Evolutionary conservation across 2,329 filamentous ascomycete species (phyloP).

Genomic region (Botryotinia globosa): DNA sequence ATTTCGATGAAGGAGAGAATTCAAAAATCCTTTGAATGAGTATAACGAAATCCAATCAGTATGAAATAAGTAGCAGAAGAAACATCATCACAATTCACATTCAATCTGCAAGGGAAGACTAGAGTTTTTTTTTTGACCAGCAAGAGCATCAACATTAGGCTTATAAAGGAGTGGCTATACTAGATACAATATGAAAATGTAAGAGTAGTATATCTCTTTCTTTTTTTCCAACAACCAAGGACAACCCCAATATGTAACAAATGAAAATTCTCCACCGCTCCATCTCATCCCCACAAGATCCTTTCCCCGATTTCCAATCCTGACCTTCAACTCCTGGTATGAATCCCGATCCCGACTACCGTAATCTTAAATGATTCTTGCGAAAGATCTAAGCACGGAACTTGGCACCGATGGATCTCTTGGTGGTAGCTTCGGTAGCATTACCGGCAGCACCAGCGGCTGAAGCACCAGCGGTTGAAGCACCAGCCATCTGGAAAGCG

Average conservation of each 20-base stretch:
- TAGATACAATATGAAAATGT: slow-evolving; percentile 1
- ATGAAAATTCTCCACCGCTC: slow-evolving; percentile 4
- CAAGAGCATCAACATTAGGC: slow-evolving; percentile 13
- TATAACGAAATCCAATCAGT: neutral
- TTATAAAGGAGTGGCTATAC: slow-evolving; percentile 13
- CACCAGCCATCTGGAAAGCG: slow-evolving; percentile 49
- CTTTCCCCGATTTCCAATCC: neutral
- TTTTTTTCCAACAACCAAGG: slow-evolving; percentile 15
- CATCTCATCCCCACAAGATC: neutral
- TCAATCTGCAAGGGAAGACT: neutral
- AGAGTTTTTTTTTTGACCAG: slow-evolving; percentile 5
- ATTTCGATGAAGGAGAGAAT: neutral
- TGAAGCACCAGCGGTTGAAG: slow-evolving; percentile 21
- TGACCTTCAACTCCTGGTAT: neutral
- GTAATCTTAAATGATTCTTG: neutral
- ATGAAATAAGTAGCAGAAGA: neutral
- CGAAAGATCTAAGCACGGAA: slow-evolving; percentile 21
- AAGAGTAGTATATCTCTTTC: slow-evolving; percentile 16
- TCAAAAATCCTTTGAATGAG: neutral
- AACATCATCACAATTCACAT: neutral
- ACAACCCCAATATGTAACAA: neutral
- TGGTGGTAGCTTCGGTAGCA: slow-evolving; percentile 1
- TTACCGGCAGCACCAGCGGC: slow-evolving; percentile 14
- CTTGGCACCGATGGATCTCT: slow-evolving; percentile 20
- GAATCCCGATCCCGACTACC: neutral